Base-by-base conservation (phyloP, 306 rosid genomes). In the Glycine soja region DNA sequence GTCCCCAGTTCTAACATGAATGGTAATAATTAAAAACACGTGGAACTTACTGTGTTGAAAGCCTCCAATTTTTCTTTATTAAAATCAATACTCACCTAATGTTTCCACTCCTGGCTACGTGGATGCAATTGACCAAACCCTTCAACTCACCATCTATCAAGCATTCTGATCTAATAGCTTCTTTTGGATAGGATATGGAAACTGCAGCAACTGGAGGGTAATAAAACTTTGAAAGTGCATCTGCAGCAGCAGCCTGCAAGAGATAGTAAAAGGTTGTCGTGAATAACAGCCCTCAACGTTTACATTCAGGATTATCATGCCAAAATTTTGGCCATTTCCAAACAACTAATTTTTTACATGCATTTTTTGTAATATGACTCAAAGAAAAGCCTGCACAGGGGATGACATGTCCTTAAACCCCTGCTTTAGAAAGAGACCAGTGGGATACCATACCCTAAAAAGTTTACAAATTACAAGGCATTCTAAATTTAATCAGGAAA, bases 41-140 rank as follows among this genome's bases (percentile, higher is more conserved):
- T 13, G 65, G 16, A 76, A 40, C 65, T 70, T 19, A 53, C 63
- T 73, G 66, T 65, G 74, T 13, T 54, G 48, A 15, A 75, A 70
- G 63, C 16, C 30, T 68, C 43, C 32, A 61, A 75, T 76, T 71
- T 16, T 80, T 34, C 75, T 45, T 50, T 80, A 57, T 11, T 19
- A n/a, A 53, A 6, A 75, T 36, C 15, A 74, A 59, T 50, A 69
- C 57, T 82, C 79, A 93, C 98, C 99, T 90, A 95, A 89, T 67
- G 97, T 95, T 86, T 94, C 93, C 82, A 95, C 93, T 84, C 99
- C 97, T 95, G 98, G 88, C 91, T 89, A 59, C 99, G 99, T 30
- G 99, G 99, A 82, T 93, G 97, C 88, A 95, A 86, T 84, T 95
- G 99, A 71, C 99, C 98, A 74, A 95, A 95, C 99, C 99, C 86